A percentile compares a stretch with the other conserved stretches of the same genome.
These are phyloP conservation scores for Fragaria nilgerrensis DNA, from an alignment of 306 rosid genomes.

Conservation along the genomic window DNA sequence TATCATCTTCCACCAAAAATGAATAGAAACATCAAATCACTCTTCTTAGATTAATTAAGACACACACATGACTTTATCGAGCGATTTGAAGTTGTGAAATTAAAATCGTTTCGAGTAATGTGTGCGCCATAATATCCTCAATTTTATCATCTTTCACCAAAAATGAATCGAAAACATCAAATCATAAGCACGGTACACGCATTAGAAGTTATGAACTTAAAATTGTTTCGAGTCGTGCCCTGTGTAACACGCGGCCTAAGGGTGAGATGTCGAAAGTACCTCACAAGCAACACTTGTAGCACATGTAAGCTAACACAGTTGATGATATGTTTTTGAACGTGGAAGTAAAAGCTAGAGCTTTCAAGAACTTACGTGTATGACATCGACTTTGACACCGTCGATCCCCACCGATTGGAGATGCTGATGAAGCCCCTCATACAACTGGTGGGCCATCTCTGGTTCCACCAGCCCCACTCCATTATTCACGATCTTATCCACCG, in stretches of 20 bases:
- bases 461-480: constrained; percentile 59
- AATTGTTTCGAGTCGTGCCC: neutral
- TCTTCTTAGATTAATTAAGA: too few species aligned
- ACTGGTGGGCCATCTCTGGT: constrained; percentile 37
- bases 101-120: too few species aligned
- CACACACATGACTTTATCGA: too few species aligned
- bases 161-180: too few species aligned
- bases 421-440: constrained; percentile 64
- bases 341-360: neutral
- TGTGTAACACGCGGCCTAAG: neutral
- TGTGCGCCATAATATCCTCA: too few species aligned
- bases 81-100: too few species aligned
- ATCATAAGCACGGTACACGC: too few species aligned
- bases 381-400: constrained; percentile 79
- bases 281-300: neutral
- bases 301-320: neutral
- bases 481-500: constrained; percentile 51
- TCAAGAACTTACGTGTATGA: constrained; percentile 48
- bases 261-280: neutral
- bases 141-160: too few species aligned
- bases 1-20: too few species aligned
- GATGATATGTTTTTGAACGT: neutral
- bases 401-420: constrained; percentile 49
- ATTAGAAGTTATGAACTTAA: too few species aligned
- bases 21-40: neutral